A percentile compares a stretch with the other conserved stretches of the same genome.
These are phyloP conservation scores for Ophiostoma pallidulum DNA, from an alignment of 2,329 filamentous ascomycete genomes.

Conservation along the genomic window DNA sequence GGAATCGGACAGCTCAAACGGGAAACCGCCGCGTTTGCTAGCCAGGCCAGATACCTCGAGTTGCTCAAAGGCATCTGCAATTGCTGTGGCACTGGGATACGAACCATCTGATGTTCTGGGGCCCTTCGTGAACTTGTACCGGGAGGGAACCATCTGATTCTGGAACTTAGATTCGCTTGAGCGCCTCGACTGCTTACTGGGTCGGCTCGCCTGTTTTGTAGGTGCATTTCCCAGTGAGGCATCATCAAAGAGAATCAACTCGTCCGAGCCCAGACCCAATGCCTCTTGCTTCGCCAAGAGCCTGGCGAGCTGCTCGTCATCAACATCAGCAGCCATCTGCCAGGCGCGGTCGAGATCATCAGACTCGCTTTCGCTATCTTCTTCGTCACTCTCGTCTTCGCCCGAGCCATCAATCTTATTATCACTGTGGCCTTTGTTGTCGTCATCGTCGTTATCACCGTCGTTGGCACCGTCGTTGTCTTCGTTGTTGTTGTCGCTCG, in stretches of 20 bases:
- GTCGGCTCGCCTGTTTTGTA: neutral
- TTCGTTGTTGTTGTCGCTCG: constrained; percentile 7
- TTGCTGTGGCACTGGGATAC: constrained; percentile 31
- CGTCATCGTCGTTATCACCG: neutral
- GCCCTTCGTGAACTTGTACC: neutral
- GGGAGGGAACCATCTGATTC: neutral
- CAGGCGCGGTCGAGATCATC: constrained; percentile 27
- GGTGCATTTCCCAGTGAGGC: constrained; percentile 13
- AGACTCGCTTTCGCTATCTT: neutral
- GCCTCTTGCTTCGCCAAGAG: constrained; percentile 53
- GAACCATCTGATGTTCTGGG: constrained; percentile 18
- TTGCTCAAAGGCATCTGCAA: constrained; percentile 48
- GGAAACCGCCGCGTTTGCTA: constrained; percentile 33
- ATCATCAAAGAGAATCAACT: constrained; percentile 48
- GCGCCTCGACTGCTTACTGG: neutral
- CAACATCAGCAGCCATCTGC: constrained; percentile 41
- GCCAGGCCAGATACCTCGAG: constrained; percentile 84
- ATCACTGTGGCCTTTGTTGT: constrained; percentile 13
- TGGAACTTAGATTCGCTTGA: neutral
- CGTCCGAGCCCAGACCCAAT: constrained; percentile 50
- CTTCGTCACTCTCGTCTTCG: constrained; percentile 29
- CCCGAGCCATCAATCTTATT: no score
- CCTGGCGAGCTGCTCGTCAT: constrained; percentile 54
- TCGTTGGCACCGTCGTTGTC: neutral
- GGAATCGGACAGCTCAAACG: constrained; percentile 48